Evolutionary conservation across 2,329 filamentous ascomycete genomes (phyloP).

Genomic region (Sarocladium kiliense): DNA sequence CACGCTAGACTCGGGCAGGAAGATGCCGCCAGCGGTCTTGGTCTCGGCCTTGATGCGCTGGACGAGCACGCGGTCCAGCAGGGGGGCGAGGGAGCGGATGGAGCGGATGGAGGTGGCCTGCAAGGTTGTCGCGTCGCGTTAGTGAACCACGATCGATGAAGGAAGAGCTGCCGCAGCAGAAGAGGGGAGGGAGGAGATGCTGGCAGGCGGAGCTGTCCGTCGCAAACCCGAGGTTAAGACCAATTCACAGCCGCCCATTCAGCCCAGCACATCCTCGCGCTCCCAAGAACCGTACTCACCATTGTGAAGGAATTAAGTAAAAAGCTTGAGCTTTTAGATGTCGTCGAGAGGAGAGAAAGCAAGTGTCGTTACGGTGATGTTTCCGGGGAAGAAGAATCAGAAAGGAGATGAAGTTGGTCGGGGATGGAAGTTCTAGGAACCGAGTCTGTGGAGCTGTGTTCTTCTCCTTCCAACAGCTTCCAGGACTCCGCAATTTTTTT

Average conservation of each 20-base stretch:
- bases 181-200: neutral
- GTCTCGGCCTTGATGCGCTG: conserved; percentile 96
- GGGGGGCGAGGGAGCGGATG: conserved; percentile 89
- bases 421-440: conserved; percentile 11
- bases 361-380: conserved; percentile 2
- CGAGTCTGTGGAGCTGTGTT: conserved; percentile 8
- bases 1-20: conserved; percentile 92
- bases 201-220: neutral
- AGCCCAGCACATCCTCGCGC: neutral
- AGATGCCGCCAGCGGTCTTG: conserved; percentile 95
- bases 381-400: conserved; percentile 8
- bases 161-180: too few relatives aligned
- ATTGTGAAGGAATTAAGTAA: conserved; percentile 12
- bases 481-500: conserved; percentile 14
- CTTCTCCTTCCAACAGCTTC: conserved; percentile 17
- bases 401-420: conserved; percentile 9
- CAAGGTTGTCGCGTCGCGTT: neutral
- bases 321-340: neutral
- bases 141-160: too few relatives aligned
- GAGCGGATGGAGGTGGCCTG: conserved; percentile 78
- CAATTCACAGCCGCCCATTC: neutral
- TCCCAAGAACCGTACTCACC: conserved; percentile 11
- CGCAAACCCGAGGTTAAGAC: neutral
- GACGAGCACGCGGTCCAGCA: conserved; percentile 96
- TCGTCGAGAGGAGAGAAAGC: neutral